A percentile compares a stretch with the other conserved stretches of the same genome.
Conservation (phyloP, 192 early-diverging fungal species). For the Jimgerdemannia lactiflua region DNA sequence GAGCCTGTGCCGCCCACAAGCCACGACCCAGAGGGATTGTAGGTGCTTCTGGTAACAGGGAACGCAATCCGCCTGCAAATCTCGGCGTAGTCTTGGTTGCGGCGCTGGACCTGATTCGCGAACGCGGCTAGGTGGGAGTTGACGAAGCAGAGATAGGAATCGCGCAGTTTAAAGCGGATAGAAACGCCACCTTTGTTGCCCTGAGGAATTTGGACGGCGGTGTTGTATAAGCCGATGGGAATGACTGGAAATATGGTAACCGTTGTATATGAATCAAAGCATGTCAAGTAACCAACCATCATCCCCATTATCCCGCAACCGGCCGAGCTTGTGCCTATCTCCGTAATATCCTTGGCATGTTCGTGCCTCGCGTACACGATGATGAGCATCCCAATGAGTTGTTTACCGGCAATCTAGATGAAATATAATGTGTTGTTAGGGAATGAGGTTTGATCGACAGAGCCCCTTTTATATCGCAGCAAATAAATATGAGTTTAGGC, state of each 20-base stretch:
- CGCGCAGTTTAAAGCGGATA: constrained; percentile 70
- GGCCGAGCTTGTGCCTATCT: constrained; percentile 63
- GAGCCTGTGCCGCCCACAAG: constrained; percentile 33
- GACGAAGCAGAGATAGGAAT: constrained; percentile 86
- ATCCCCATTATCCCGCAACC: constrained; percentile 87
- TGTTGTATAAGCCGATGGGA: neutral
- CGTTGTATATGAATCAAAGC: neutral
- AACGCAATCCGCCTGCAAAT: constrained; percentile 74
- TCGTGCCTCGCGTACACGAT: constrained; percentile 69
- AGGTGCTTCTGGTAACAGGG: constrained; percentile 16
- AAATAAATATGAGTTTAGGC: too few species aligned
- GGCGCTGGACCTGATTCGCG: constrained; percentile 63
- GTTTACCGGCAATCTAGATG: constrained; percentile 64
- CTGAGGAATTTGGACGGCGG: constrained; percentile 29
- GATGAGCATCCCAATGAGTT: constrained; percentile 88
- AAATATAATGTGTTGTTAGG: neutral
- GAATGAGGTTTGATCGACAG: neutral
- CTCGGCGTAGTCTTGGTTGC: constrained; percentile 90
- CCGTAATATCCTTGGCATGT: constrained; percentile 48
- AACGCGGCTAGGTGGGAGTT: constrained; percentile 91
- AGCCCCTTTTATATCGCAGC: too few species aligned
- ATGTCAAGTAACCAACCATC: constrained; percentile 39
- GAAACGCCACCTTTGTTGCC: constrained; percentile 97
- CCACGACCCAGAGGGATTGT: constrained; percentile 25
- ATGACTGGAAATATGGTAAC: neutral